phyloP scores from a whole-genome alignment of 2,329 filamentous ascomycete genomes.

The Ophiostoma tasmaniense region DNA sequence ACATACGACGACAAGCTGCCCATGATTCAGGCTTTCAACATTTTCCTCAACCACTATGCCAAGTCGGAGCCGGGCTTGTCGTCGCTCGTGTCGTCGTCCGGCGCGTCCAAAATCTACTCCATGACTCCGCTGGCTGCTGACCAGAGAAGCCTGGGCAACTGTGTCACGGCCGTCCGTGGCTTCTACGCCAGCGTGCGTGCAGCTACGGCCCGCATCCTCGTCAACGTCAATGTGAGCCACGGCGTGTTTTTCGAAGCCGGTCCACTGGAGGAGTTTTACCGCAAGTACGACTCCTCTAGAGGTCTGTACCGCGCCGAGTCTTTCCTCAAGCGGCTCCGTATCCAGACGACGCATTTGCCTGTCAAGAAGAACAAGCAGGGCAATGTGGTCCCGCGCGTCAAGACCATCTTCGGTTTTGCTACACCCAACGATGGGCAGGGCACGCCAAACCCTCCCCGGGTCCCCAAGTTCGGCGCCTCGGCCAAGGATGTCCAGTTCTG shows the following conservation, averaged over 20 bases:
- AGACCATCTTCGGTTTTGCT: constrained; percentile 32
- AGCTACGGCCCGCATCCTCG: constrained; percentile 29
- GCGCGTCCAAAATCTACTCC: background rate
- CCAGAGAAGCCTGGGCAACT: constrained; percentile 22
- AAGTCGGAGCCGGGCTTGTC: constrained; percentile 23
- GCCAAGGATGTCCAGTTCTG: constrained; percentile 49
- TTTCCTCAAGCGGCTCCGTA: constrained; percentile 32
- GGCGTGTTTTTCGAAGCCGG: constrained; percentile 28
- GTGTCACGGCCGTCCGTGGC: constrained; percentile 28
- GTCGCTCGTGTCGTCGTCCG: constrained; percentile 24
- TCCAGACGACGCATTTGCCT: constrained; percentile 33
- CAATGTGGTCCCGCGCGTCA: constrained; percentile 28
- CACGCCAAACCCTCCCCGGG: constrained; percentile 24
- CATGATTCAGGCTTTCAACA: constrained; percentile 65
- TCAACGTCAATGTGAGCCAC: constrained; percentile 32
- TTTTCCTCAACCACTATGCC: constrained; percentile 44
- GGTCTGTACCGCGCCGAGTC: constrained; percentile 23
- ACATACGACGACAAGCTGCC: constrained; percentile 24
- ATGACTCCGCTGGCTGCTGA: constrained; percentile 4
- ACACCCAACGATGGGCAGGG: constrained; percentile 28
- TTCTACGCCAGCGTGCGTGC: constrained; percentile 30
- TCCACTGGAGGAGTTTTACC: constrained; percentile 22
- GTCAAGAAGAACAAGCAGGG: constrained; percentile 29
- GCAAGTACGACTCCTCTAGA: background rate
- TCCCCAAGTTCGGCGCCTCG: constrained; percentile 33